Evolutionary conservation across 495 filamentous ascomycete species (phyloP).

Genomic region (Aspergillus indologenus): DNA sequence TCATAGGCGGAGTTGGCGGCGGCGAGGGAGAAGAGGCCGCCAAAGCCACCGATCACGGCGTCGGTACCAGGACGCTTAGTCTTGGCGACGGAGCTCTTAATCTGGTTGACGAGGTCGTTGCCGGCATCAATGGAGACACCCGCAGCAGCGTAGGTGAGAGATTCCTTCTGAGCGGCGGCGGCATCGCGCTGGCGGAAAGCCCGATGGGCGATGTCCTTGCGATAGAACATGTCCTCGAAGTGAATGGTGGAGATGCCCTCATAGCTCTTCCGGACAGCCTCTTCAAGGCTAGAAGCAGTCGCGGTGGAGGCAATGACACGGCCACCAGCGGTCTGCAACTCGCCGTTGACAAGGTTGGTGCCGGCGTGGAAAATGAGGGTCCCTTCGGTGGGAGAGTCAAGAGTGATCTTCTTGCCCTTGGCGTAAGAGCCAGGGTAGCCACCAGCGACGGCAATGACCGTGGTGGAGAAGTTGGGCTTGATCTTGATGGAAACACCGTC

Average conservation of each 20-base stretch:
- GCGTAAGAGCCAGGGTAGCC: slow-evolving; percentile 92
- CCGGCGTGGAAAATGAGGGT: slow-evolving; percentile 91
- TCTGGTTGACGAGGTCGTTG: slow-evolving; percentile 83
- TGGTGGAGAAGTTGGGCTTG: slow-evolving; percentile 68
- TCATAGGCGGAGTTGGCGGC: slow-evolving; percentile 66
- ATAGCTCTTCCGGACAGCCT: slow-evolving; percentile 84
- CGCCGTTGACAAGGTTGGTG: slow-evolving; percentile 60
- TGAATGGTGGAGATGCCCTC: slow-evolving; percentile 70
- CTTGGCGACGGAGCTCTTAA: slow-evolving; percentile 76
- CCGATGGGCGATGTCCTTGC: slow-evolving; percentile 87
- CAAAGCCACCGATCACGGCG: slow-evolving; percentile 92
- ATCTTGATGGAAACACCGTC: slow-evolving; percentile 66
- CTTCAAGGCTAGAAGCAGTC: slow-evolving; percentile 67
- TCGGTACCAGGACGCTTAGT: slow-evolving; percentile 82
- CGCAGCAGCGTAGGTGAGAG: slow-evolving; percentile 87
- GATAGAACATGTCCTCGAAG: slow-evolving; percentile 88
- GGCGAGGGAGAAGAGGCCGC: slow-evolving; percentile 79
- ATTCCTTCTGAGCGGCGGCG: slow-evolving; percentile 35
- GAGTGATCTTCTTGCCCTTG: slow-evolving; percentile 73
- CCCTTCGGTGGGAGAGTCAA: slow-evolving; percentile 46
- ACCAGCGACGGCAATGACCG: slow-evolving; percentile 88
- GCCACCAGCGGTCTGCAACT: slow-evolving; percentile 75
- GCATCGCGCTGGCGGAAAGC: slow-evolving; percentile 41
- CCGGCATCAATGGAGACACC: slow-evolving; percentile 92
- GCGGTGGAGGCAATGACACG: slow-evolving; percentile 89